These are phyloP conservation scores for Mycena metata DNA, from an alignment of 768 basidiomycete species.

Conservation along the genomic window DNA sequence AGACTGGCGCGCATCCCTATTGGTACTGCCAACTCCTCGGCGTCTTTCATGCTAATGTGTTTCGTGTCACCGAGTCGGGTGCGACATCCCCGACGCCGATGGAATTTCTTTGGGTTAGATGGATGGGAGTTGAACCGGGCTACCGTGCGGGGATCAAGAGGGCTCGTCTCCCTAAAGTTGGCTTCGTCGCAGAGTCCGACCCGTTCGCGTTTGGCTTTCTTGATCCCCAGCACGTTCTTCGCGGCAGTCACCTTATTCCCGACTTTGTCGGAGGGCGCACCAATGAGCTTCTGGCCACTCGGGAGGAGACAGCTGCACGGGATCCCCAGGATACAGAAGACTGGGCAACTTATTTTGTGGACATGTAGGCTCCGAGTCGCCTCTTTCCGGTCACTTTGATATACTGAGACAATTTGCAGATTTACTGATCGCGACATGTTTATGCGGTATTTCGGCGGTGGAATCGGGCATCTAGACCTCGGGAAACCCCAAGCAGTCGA, in stretches of 20 bases:
- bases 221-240: slow-evolving; percentile 50
- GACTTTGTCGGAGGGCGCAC: slow-evolving; percentile 41
- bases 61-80: slow-evolving; percentile 26
- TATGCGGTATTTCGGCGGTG: too few relatives aligned
- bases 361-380: slow-evolving; percentile 44
- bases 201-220: slow-evolving; percentile 53
- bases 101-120: slow-evolving; percentile 48
- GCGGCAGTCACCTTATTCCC: slow-evolving; percentile 52
- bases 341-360: slow-evolving; percentile 48
- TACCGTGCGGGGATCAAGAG: slow-evolving; percentile 36
- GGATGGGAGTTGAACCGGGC: slow-evolving; percentile 22
- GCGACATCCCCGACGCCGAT: slow-evolving; percentile 28
- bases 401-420: too few relatives aligned
- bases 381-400: too few relatives aligned
- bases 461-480: too few relatives aligned
- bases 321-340: slow-evolving; percentile 41
- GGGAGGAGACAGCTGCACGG: slow-evolving; percentile 33
- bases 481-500: too few relatives aligned
- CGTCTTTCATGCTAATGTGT: slow-evolving; percentile 41
- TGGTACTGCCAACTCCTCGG: slow-evolving; percentile 44
- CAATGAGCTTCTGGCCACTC: slow-evolving; percentile 21
- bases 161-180: slow-evolving; percentile 39
- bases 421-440: too few relatives aligned
- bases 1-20: slow-evolving; percentile 34
- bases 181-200: slow-evolving; percentile 43